Evolutionary conservation across 2,329 filamentous ascomycete genomes (phyloP).

Genomic region (Coniochaeta prunicola): DNA sequence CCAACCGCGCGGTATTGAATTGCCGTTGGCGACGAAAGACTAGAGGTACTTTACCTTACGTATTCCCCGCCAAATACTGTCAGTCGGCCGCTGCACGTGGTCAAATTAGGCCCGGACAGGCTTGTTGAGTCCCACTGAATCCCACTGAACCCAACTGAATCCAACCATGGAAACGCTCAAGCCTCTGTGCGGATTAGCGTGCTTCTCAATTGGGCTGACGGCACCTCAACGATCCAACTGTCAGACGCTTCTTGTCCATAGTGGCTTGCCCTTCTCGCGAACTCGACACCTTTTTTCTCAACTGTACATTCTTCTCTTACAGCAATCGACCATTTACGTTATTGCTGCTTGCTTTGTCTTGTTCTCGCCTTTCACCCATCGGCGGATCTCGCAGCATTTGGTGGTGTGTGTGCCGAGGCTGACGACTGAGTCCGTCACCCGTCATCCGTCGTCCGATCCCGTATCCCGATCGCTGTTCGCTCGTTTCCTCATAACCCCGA

Average conservation of each 20-base stretch:
- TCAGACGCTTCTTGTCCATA: background rate
- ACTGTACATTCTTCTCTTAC: too few species aligned
- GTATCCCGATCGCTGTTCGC: background rate
- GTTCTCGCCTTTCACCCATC: too few species aligned
- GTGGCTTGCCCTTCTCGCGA: background rate
- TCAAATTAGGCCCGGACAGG: background rate
- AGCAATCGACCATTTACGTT: too few species aligned
- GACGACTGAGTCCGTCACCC: constrained; percentile 8
- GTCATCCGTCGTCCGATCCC: background rate
- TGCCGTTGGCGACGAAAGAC: background rate
- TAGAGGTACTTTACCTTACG: too few species aligned
- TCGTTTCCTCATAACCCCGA: background rate
- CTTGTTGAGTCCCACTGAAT: constrained; percentile 1
- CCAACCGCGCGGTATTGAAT: too few species aligned
- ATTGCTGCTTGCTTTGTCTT: too few species aligned
- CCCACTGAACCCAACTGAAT: background rate
- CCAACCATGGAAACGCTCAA: background rate
- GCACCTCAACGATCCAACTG: background rate
- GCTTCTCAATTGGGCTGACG: background rate
- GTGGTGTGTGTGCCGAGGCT: constrained; percentile 10
- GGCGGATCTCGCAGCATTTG: too few species aligned
- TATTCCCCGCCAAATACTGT: constrained; percentile 1
- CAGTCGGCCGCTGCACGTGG: constrained; percentile 1
- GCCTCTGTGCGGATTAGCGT: background rate
- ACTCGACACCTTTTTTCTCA: too few species aligned